Conservation (phyloP, 1,284 basidiomycete species). For the Pterulicium gracile region DNA sequence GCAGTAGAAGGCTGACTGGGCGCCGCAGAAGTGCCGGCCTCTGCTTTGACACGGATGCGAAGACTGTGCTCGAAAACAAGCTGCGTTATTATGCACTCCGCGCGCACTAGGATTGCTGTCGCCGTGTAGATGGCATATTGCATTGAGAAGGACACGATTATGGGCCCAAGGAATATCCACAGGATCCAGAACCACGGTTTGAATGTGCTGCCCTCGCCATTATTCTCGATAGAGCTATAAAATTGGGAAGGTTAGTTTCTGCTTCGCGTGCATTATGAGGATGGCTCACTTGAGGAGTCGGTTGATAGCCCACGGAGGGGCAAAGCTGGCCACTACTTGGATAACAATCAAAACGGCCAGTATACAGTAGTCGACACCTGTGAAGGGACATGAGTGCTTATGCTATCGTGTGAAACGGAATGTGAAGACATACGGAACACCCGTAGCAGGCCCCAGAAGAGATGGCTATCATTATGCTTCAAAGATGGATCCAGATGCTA, state of each 20-base stretch:
- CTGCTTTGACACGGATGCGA: slow-evolving; percentile 53
- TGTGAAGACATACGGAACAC: slow-evolving; percentile 15
- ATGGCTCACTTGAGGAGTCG: slow-evolving; percentile 18
- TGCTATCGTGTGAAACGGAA: neutral
- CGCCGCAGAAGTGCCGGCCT: slow-evolving; percentile 16
- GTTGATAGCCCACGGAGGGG: slow-evolving; percentile 41
- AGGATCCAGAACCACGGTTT: slow-evolving; percentile 51
- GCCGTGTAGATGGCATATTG: slow-evolving; percentile 42
- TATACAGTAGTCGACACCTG: slow-evolving; percentile 29
- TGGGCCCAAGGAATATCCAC: slow-evolving; percentile 48
- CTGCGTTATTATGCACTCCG: slow-evolving; percentile 55
- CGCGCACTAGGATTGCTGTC: slow-evolving; percentile 18
- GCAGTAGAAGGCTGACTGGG: slow-evolving; percentile 11
- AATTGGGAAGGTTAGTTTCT: no score
- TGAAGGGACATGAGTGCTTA: neutral
- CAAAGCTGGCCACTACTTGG: slow-evolving; percentile 25
- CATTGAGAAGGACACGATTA: slow-evolving; percentile 25
- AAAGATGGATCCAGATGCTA: slow-evolving; percentile 32
- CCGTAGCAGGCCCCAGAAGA: slow-evolving; percentile 24
- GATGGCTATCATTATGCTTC: slow-evolving; percentile 20
- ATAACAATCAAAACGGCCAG: slow-evolving; percentile 19
- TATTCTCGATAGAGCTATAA: slow-evolving; percentile 31
- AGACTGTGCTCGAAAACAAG: slow-evolving; percentile 64
- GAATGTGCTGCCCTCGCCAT: slow-evolving; percentile 22
- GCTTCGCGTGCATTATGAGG: neutral